Evolutionary conservation across 2,329 filamentous ascomycete species (phyloP), one percentile per base, ranked within the genome.

Genomic region (Cytospora chrysosperma): DNA sequence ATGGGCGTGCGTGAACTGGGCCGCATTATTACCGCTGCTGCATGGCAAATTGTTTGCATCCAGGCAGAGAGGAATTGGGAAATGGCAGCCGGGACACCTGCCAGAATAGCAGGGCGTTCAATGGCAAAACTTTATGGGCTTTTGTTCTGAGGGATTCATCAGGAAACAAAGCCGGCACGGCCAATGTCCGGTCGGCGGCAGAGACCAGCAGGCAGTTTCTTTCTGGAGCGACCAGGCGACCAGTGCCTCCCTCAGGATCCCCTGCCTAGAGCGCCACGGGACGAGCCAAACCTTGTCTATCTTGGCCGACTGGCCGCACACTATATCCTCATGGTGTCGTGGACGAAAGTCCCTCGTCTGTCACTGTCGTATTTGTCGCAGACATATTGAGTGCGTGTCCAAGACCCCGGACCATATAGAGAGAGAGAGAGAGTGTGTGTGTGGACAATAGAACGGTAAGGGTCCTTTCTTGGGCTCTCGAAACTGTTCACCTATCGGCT

Each of bases 121-220:
- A 43, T 50, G 17, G 54, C 40, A 49, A 51, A 49, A 27, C 30
- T 40, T 55, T 21, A 49, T 51, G 27, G 59, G 24, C 28, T 27
- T 26, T 30, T 28, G 24, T 54, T 51, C n/a, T n/a, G n/a, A n/a
- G 34, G 34, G 26, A 61, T 50, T 21, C 30, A 32, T 21, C 30
- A 50, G 28, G 32, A 43, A 21, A 24, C 21, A 55, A 49, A 55
- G 59, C 51, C 47, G 51, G 59, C 51, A 53, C 62, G 62, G 58
- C 56, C 57, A 61, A 64, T 64, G 62, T 61, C 62, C 62, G 62
- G 52, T 50, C 37, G 27, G 58, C 47, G 54, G 37, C 24, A 49
- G 51, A 60, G 34, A 49, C 9, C 27, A 52, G 24, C 27, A 40
- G 59, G 12, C 12, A 34, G n/a, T n/a, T n/a, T n/a, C n/a, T 24